Evolutionary conservation across 1,139 yeast genomes (phyloP).

Genomic region (Candida albicans): DNA sequence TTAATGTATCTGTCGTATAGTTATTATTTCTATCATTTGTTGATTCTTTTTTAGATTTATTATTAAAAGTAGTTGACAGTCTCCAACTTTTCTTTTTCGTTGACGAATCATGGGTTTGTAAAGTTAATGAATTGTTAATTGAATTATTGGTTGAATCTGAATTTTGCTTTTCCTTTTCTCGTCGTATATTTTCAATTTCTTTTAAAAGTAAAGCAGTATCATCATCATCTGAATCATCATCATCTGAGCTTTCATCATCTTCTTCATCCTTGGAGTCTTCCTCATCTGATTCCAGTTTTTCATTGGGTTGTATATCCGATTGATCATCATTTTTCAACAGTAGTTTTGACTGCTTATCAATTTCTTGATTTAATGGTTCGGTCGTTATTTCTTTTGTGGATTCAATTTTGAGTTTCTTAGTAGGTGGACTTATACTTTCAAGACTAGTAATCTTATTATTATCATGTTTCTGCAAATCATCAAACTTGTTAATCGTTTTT

Average conservation of each 20-base stretch:
- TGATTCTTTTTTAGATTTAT: conserved; percentile 23
- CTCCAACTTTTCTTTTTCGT: conserved; percentile 54
- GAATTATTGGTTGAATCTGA: conserved; percentile 26
- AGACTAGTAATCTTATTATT: no score
- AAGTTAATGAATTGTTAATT: conserved; percentile 46
- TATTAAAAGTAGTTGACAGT: conserved; percentile 47
- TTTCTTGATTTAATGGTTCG: conserved; percentile 11
- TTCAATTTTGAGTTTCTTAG: conserved; percentile 4
- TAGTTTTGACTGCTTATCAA: not conserved
- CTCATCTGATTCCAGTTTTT: conserved; percentile 18
- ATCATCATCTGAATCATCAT: conserved; percentile 20
- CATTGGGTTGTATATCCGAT: conserved; percentile 27
- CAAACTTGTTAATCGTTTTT: conserved; percentile 12
- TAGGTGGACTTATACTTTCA: conserved; percentile 10
- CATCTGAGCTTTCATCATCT: conserved; percentile 11
- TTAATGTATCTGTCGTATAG: conserved; percentile 64
- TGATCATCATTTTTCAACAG: conserved; percentile 19
- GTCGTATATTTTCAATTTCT: conserved; percentile 56
- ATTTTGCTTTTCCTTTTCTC: conserved; percentile 29
- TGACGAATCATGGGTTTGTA: conserved; percentile 17
- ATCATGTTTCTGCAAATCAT: conserved; percentile 23
- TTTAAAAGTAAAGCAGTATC: conserved; percentile 42
- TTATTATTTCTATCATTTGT: conserved; percentile 15
- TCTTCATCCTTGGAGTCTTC: no score
- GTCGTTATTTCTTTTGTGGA: conserved; percentile 10